A percentile compares a stretch with the other conserved stretches of the same genome.
Conservation (phyloP, 202 grass and related monocot species). For the Schoenoplectus triqueter region DNA sequence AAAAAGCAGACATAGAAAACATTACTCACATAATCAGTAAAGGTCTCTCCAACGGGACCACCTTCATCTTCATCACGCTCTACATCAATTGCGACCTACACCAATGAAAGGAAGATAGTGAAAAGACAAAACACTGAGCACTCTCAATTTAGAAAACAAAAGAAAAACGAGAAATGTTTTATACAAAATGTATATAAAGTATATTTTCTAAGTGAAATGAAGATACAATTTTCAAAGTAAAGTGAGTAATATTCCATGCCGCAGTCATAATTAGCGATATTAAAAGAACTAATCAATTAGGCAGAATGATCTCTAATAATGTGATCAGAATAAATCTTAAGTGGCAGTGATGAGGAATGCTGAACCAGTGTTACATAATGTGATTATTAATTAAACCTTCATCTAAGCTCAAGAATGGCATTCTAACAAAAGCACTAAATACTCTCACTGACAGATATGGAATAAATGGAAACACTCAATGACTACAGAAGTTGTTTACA, state of each 20-base stretch:
- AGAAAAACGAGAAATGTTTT: background rate
- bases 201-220: background rate
- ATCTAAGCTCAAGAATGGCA: background rate
- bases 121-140: background rate
- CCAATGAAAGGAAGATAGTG: conserved; percentile 31
- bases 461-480: background rate
- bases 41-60: conserved; percentile 85
- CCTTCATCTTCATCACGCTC: conserved; percentile 99
- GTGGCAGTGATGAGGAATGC: background rate
- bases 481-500: background rate
- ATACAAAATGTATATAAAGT: no score
- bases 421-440: background rate
- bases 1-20: conserved; percentile 34
- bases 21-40: conserved; percentile 90
- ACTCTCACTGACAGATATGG: background rate
- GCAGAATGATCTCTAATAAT: background rate
- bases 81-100: conserved; percentile 90
- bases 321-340: background rate
- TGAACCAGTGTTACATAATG: background rate
- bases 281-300: conserved; percentile 5
- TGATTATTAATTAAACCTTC: background rate
- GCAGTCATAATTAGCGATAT: background rate
- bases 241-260: background rate
- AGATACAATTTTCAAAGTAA: background rate
- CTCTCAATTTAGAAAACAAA: conserved; percentile 20